Base-by-base conservation (phyloP, 768 basidiomycete species). In the Lentinula aciculospora region DNA sequence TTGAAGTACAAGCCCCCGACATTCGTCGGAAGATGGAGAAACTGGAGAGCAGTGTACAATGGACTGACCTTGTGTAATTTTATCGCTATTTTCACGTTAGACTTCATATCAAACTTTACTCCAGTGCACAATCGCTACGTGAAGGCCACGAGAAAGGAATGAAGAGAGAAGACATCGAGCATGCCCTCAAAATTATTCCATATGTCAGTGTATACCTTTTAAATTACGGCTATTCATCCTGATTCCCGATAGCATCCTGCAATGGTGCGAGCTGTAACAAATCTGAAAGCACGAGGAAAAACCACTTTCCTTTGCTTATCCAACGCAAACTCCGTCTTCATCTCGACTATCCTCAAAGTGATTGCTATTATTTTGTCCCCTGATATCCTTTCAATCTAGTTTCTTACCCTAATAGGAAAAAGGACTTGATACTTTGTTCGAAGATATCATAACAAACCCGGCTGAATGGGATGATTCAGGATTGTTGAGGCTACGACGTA, bases 61-160 rank as follows among this genome's bases (percentile, higher is more conserved):
- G 94, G 88, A 98, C 95, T 3, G 97, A 98, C 75, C 82, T 97
- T 36, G 85, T 98, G 96, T 98, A 71, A 74, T 84, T 63, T 25
- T n/a, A 56, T 13, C 44, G 17, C 29, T 39, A 25, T 31, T 32
- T 17, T 10, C 9, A 15, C n/a, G 13, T 13, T n/a, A n/a, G n/a
- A n/a, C n/a, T n/a, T 19, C 4, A 4, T 10, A 5, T 17, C 1
- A 10, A 17, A 15, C 4, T 27, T 12, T n/a, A 8, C 19, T 53
- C 42, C 61, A 88, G 89, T 56, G 87, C 83, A n/a, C 79, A 80
- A 65, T 83, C 80, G 55, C 79, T 97, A 56, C 76, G 74, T 21
- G 87, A 94, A 64, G 81, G 92, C 1, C 83, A 90, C 67, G 75
- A 72, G 23, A 82, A 81, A 47, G 90, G 89, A 5, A 78, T 83